Conservation (phyloP, 2,329 filamentous ascomycete genomes). For the Pyricularia pennisetigena region DNA sequence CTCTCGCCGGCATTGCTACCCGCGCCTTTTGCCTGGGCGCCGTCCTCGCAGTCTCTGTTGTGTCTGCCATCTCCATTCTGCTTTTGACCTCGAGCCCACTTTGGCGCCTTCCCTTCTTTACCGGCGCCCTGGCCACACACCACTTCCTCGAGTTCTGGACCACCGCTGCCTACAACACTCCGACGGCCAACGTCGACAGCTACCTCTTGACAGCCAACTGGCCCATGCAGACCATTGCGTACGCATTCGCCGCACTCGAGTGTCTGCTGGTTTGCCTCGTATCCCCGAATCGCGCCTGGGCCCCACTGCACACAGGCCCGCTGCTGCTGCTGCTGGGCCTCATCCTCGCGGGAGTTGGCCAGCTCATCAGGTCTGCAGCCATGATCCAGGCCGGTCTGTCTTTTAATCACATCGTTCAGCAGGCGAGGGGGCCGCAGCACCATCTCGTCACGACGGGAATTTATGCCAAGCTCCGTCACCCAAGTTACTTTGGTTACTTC, state of each 20-base stretch:
- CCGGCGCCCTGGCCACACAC: constrained; percentile 62
- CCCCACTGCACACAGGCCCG: constrained; percentile 31
- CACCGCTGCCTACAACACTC: constrained; percentile 76
- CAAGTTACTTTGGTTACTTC: constrained; percentile 96
- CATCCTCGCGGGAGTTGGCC: constrained; percentile 56
- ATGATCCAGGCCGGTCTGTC: constrained; percentile 85
- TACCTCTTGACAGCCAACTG: constrained; percentile 85
- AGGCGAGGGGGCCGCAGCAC: constrained; percentile 57
- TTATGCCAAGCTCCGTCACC: constrained; percentile 70
- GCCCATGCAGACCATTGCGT: constrained; percentile 72
- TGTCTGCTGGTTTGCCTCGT: constrained; percentile 51
- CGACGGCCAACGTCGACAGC: constrained; percentile 58
- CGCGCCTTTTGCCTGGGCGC: constrained; percentile 44
- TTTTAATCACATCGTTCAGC: constrained; percentile 85
- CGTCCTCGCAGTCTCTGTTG: constrained; percentile 24
- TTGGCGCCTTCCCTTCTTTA: constrained; percentile 59
- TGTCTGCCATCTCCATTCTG: constrained; percentile 20
- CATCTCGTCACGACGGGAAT: constrained; percentile 74
- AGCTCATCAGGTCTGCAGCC: constrained; percentile 66
- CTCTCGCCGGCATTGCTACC: constrained; percentile 48
- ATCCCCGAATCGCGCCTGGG: constrained; percentile 39
- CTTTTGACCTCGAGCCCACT: constrained; percentile 31
- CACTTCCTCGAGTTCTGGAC: constrained; percentile 97
- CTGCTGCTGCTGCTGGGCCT: constrained; percentile 48
- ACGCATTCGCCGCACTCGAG: constrained; percentile 65